Conservation (phyloP, 1,284 basidiomycete genomes). For the Cryptococcus sp. region DNA sequence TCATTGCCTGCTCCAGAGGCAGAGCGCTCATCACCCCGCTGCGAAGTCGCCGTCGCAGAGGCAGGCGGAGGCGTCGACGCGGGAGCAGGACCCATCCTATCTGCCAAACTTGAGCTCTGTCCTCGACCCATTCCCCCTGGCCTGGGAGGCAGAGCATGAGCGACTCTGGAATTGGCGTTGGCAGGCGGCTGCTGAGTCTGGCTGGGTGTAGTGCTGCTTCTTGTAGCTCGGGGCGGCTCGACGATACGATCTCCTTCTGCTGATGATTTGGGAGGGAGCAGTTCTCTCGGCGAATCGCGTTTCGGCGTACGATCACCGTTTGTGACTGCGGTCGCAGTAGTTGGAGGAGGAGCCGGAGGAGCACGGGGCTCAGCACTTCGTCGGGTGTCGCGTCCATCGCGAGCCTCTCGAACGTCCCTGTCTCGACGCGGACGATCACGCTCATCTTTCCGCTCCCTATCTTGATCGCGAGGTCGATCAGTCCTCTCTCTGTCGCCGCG, state of each 20-base stretch:
- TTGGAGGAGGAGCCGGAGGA: constrained; percentile 1
- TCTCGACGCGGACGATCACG: constrained; percentile 2
- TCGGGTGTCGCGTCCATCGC: constrained; percentile 13
- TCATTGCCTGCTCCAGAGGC: not conserved
- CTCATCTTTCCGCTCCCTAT: constrained; percentile 13
- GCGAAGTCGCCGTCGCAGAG: not conserved
- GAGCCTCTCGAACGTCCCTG: constrained; percentile 3
- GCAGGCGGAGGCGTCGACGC: constrained; percentile 7
- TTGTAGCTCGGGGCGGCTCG: constrained; percentile 17
- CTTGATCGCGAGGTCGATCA: not conserved
- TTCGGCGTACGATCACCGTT: constrained; percentile 27
- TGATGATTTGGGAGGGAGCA: constrained; percentile 6
- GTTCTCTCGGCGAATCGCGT: constrained; percentile 19
- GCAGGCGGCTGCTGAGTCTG: not conserved
- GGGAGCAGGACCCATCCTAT: constrained; percentile 20
- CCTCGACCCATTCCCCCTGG: constrained; percentile 4
- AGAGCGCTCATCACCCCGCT: not conserved
- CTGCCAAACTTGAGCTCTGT: constrained; percentile 11
- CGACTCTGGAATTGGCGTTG: constrained; percentile 1
- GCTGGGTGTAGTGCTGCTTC: not conserved
- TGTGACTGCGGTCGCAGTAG: not conserved
- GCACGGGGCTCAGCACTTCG: constrained; percentile 7
- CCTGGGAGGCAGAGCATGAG: constrained; percentile 21
- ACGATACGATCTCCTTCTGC: constrained; percentile 20
- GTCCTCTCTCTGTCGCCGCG: not conserved